Evolutionary conservation across 768 basidiomycete species (phyloP), one percentile per base, ranked within the genome.

Genomic region (Psilocybe subaeruginosa): DNA sequence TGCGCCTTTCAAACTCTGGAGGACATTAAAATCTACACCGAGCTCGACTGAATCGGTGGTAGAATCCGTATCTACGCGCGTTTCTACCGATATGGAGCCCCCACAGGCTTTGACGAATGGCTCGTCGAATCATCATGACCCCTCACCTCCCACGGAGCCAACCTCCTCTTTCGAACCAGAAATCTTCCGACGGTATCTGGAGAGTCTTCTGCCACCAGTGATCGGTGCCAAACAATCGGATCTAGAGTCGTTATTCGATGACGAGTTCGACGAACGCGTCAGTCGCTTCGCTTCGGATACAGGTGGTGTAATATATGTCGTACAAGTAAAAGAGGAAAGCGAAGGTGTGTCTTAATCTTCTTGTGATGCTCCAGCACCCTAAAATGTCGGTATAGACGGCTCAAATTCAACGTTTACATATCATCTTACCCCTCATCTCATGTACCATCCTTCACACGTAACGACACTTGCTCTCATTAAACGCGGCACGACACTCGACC

Each of bases 381-480:
- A 64, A 63, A 49, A 33, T 35, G 4, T 7, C 41, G 37, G 11
- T 23, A 55, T 70, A 92, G 91, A 92, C 71, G 91, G 92, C 62
- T 77, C 77, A 33, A 79, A 82, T 43, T 82, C 84, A n/a, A 82
- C 80, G 14, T 88, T 86, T 71, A 76, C 80, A 51, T 93, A 92
- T 73, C 80, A 83, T 30, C 80, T 93, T 41, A 87, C 89, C 11
- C 75, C 90, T 30, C 84, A 91, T 63, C 82, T 98, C 58, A 80
- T 83, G n/a, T 91, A 97, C 77, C 87, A 94, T 48, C 77, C 91
- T 6, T 84, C 88, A 45, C 87, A 92, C 76, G 80, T 88, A 56
- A 92, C 90, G 17, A 96, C 95, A 0, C 85, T 99, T 50, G 95
- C 96, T 27, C 83, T 99, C 72, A 98, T 99, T 80, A 99, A 99